Base-by-base conservation (phyloP, 345 rosid genomes). In the Eucalyptus marginata region DNA sequence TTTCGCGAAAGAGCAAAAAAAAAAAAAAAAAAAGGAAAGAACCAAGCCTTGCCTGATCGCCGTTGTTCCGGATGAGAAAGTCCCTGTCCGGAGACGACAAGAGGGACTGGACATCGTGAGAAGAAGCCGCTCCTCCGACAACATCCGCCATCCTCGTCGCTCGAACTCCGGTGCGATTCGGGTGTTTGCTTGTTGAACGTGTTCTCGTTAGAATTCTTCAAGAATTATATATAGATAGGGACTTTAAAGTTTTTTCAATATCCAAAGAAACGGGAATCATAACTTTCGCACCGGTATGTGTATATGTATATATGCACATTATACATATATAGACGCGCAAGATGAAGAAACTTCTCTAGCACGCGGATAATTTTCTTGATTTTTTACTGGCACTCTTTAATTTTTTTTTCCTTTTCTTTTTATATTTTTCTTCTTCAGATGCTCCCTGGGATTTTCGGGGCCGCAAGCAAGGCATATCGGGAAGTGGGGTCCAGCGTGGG, bases 11-110 rank as follows among this genome's bases (percentile, higher is more conserved):
- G 13, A 46, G 76, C 49, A 79, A 1, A 52, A 52, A 25, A 8
- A n/a, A n/a, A 31, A 33, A 59, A 49, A 40, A 4, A 40, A 4
- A 40, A 40, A 7, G 31, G 56, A 46, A 46, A 20, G 17, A 24
- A 86, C 12, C 24, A 8, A 88, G 13, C 3, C 16, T 29, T 10
- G 94, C 97, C 94, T 93, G 93, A 87, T 94, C 92, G 52, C 94
- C 95, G 89, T 94, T 87, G 90, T 93, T 96, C 66, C 96, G 94
- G 56, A 95, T n/a, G 62, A 97, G 96, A 87, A 93, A 95, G 90
- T 95, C 96, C 54, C 97, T 91, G 49, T 90, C 92, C 8, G 93
- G 88, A 87, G 99, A 92, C 87, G 93, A 93, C 36, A 97, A 89
- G 16, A 96, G 91, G 6, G 93, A 91, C 84, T 40, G 84, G 1